Evolutionary conservation across 495 filamentous ascomycete genomes (phyloP), one percentile per base, ranked within the genome.

Genomic region (Melanomma pulvis-pyrius): DNA sequence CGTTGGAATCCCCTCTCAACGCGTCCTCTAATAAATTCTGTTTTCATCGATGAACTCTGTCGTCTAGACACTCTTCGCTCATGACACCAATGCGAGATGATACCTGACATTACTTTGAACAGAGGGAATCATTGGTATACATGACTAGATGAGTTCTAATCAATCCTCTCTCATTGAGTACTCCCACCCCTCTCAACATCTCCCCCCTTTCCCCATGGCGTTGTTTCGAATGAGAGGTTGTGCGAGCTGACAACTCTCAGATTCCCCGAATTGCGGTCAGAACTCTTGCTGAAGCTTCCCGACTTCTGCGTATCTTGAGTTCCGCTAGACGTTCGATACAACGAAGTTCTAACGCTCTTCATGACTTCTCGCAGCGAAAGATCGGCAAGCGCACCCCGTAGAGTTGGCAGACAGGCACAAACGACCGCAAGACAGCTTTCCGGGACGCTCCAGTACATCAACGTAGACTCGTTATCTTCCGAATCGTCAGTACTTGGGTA

Each of bases 401-500:
- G 25, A 9, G 51, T 54, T 4, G 51, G 51, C 5, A 54, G 51
- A 32, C 51, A 54, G 22, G 51, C 51, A 19, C 51, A 54, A 7
- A 54, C 51, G 6, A 54, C 51, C 1, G 51, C 51, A 26, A 54
- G 29, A 32, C 51, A 54, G 24, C 24, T 54, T 34, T 54, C 51
- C 8, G 51, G 51, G 19, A 54, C 29, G 21, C 51, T 54, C 51
- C 51, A 54, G 25, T 54, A 54, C 51, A 54, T 54, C 51, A 54
- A 54, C 5, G 25, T 54, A 12, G 51, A 54, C 21, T 54, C 51
- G 25, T 54, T 54, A 32, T 54, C 51, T 54, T 54, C 11, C 12
- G 17, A 9, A 17, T 8, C 2, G 22, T 28, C 8, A 29, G 51
- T 32, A 19, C 21, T 19, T 21, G 32, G 12, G 13, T 13, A 29